A percentile compares a stretch with the other conserved stretches of the same genome.
These are phyloP conservation scores for Aspergillus pseudonomiae DNA, from an alignment of 2,329 filamentous ascomycete species.

Conservation along the genomic window DNA sequence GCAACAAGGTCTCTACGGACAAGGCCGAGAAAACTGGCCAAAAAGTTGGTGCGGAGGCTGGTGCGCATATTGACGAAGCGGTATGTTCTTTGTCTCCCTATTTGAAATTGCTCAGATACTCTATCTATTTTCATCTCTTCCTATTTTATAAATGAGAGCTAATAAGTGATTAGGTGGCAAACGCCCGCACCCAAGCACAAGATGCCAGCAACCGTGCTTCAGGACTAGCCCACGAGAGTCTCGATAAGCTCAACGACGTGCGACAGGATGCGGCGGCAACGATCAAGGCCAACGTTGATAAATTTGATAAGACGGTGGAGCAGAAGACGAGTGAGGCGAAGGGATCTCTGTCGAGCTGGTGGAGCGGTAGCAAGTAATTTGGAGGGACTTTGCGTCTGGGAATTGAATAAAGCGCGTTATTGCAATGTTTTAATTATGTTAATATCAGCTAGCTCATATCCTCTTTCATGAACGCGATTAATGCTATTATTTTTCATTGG, in stretches of 20 bases:
- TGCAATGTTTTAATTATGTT: neutral
- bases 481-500: neutral
- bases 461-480: neutral
- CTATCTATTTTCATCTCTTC: neutral
- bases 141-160: neutral
- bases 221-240: conserved; percentile 63
- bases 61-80: conserved; percentile 68
- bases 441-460: neutral
- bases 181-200: conserved; percentile 59
- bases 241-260: conserved; percentile 59
- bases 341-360: conserved; percentile 82
- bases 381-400: neutral
- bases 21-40: conserved; percentile 68
- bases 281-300: conserved; percentile 61
- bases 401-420: neutral
- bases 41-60: conserved; percentile 62
- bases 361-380: conserved; percentile 54
- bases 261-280: conserved; percentile 64
- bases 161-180: conserved; percentile 53
- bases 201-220: conserved; percentile 63
- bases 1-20: conserved; percentile 66
- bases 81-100: conserved; percentile 53
- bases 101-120: neutral
- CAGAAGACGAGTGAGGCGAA: conserved; percentile 79
- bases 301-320: conserved; percentile 81